phyloP scores from a whole-genome alignment of 2,329 filamentous ascomycete species.

The Gliomastix tumulicola region DNA sequence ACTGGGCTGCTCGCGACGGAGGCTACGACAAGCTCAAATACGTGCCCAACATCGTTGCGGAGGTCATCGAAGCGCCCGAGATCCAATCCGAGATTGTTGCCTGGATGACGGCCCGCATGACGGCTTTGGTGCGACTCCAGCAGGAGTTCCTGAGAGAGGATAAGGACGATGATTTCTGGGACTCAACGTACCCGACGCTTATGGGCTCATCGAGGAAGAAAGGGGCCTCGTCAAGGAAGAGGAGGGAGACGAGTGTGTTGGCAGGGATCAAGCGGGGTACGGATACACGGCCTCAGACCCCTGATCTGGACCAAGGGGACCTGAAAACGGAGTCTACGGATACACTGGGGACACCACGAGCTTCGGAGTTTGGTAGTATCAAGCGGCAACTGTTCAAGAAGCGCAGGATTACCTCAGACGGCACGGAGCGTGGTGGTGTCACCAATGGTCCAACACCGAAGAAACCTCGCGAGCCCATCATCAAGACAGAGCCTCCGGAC shows the following conservation, averaged over 20 bases:
- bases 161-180: slow-evolving; percentile 20
- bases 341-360: too few relatives aligned
- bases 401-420: background rate
- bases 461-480: background rate
- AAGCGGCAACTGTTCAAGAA: too few relatives aligned
- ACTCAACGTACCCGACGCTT: slow-evolving; percentile 2
- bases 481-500: too few relatives aligned
- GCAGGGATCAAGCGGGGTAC: slow-evolving; percentile 1
- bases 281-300: slow-evolving; percentile 4
- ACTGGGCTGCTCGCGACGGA: slow-evolving; percentile 33
- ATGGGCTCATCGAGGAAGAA: slow-evolving; percentile 1
- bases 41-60: slow-evolving; percentile 30
- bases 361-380: background rate
- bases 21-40: slow-evolving; percentile 22
- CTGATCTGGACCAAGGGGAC: slow-evolving; percentile 7
- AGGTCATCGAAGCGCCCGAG: slow-evolving; percentile 22
- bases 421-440: background rate
- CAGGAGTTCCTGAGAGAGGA: slow-evolving; percentile 23
- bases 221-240: too few relatives aligned
- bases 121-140: slow-evolving; percentile 23
- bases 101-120: slow-evolving; percentile 27
- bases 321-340: slow-evolving; percentile 3
- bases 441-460: background rate
- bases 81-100: slow-evolving; percentile 20
- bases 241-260: background rate